These are phyloP conservation scores for Prunus yedoensis DNA, from an alignment of 331 rosid species.

Conservation along the genomic window DNA sequence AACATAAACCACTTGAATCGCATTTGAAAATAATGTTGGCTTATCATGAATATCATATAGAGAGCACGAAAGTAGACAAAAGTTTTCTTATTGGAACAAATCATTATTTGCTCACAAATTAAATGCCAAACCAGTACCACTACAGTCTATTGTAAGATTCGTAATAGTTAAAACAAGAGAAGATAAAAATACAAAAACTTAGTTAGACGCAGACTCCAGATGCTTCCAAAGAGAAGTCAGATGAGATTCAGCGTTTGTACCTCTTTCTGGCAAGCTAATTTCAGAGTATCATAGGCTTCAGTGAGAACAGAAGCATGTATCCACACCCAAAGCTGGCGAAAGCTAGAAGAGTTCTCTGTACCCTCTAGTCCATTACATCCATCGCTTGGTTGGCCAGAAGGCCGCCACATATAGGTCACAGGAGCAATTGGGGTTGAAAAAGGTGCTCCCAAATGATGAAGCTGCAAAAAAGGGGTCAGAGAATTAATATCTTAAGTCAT, in stretches of 20 bases:
- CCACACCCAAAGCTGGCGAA: slow-evolving; percentile 89
- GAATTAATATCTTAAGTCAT: slow-evolving; percentile 16
- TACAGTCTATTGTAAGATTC: neutral
- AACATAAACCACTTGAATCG: neutral
- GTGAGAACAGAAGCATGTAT: slow-evolving; percentile 70
- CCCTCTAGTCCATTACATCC: slow-evolving; percentile 30
- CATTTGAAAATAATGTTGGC: neutral
- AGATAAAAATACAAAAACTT: neutral
- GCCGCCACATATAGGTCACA: slow-evolving; percentile 75
- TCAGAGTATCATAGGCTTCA: slow-evolving; percentile 70
- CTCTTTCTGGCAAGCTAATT: slow-evolving; percentile 72
- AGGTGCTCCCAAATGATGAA: slow-evolving; percentile 55
- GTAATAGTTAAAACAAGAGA: neutral
- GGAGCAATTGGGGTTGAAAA: slow-evolving; percentile 68
- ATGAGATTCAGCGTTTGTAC: slow-evolving; percentile 21
- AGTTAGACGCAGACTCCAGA: neutral
- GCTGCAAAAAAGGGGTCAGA: slow-evolving; percentile 45
- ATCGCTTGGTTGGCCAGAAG: slow-evolving; percentile 32
- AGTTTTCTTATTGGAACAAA: neutral
- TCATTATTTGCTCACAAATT: neutral
- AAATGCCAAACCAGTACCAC: neutral
- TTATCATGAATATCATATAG: neutral
- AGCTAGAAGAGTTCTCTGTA: slow-evolving; percentile 26
- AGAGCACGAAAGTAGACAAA: neutral
- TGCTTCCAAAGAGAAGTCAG: slow-evolving; percentile 2